Base-by-base conservation (phyloP, 176 grass and related monocot species). In the Rhipidocladum racemiflorum region DNA sequence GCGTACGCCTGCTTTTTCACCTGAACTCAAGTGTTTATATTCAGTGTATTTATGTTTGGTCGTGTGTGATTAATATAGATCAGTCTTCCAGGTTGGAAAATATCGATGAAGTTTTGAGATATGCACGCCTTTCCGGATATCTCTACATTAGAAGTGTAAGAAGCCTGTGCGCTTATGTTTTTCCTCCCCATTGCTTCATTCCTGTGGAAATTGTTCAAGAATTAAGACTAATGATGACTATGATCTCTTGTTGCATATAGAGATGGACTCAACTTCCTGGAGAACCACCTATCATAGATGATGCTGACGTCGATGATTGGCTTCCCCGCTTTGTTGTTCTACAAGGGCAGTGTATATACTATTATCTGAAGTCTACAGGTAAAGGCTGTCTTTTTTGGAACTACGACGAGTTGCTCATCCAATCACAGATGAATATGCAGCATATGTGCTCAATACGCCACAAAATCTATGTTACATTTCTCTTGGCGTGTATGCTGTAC, bases 241-340 rank as follows among this genome's bases (percentile, higher is more conserved):
- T 72, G 40, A 53, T 40, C 3, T 72, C 9, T 75, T 76, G 55
- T 27, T 75, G 34, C 57, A 9, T 60, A 18, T 61, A 98, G 92
- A 92, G 95, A 84, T 98, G 95, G 95, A 88, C 75, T 39, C 81
- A 89, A 70, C 90, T 98, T 70, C 95, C 95, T 50, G 92, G 95
- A 81, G 92, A 98, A 85, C 95, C 95, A 53, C 95, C 95, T 61
- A 98, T 95, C 68, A 78, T 98, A 84, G 95, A 95, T 39, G 95
- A 98, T 55, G 77, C 81, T 3, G 95, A 98, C 23, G 83, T 98
- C 4, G 90, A 98, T 17, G 90, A 98, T 81, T 95, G 90, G 90
- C 87, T 98, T 61, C 92, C 95, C 12, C 88, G 92, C 36, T 98
- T 98, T 82, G 88, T 98, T 56, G 92, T 95, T 72, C 84, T 98